Evolutionary conservation across 2,329 filamentous ascomycete genomes (phyloP), one percentile per base, ranked within the genome.

Genomic region (Grosmannia serpens): DNA sequence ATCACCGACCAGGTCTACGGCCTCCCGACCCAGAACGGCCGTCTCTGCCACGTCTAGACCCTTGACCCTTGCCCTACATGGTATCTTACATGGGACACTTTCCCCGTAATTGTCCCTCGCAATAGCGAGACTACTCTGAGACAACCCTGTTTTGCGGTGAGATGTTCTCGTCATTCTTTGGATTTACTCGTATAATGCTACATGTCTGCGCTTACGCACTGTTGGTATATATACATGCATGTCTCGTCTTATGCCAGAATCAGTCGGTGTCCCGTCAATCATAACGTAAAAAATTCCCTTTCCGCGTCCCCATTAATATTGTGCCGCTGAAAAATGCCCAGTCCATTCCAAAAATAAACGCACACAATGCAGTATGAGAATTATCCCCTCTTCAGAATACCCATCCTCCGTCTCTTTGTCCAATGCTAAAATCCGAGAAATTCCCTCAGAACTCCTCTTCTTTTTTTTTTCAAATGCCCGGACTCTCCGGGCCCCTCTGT

Each of bases 1-100:
- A 53, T 64, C 22, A 63, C 63, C 49, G 63, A 47, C 55, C 63
- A 64, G 60, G 13, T 59, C 51, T 54, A 59, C 17, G 62, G 62
- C 7, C 52, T 64, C 15, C 63, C 63, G 1, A 63, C 63, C 24
- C 63, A 64, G 56, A 64, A 64, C 54, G 62, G 62, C 49, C 61
- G 55, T 26, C 59, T 64, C 26, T 64, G 62, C 56, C 60, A 11
- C 15, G 29, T 31, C 13, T 55, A 49, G 27, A 15, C 24, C 27
- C 26, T 15, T 17, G n/a, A 6, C 47, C 46, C 4, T 22, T 41
- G 20, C 20, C 20, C 41, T 13, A 41, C 17, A 20, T 41, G 11
- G 13, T 10, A 44, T 44, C 17, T n/a, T 44, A 20, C 20, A 17
- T 6, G 20, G 8, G n/a, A 17, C 7, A 6, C 8, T n/a, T n/a